phyloP scores from a whole-genome alignment of 345 rosid species.

The Angophora floribunda region DNA sequence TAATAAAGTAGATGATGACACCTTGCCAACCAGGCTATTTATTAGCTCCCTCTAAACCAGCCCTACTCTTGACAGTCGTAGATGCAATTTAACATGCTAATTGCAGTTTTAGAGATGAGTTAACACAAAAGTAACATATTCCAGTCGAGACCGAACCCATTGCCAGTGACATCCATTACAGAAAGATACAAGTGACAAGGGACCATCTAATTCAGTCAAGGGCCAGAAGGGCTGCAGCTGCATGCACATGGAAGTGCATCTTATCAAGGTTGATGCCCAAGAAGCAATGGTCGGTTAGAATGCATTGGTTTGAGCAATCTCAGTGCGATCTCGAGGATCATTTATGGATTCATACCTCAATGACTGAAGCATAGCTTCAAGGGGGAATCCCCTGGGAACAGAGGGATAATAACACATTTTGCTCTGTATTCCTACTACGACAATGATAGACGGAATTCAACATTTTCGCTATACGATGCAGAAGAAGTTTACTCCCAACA shows the following conservation, averaged over 20 bases:
- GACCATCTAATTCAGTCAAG: background rate
- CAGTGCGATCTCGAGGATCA: conserved; percentile 74
- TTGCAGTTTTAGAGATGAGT: background rate
- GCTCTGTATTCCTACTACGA: background rate
- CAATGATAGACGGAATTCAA: background rate
- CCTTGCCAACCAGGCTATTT: background rate
- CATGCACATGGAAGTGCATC: background rate
- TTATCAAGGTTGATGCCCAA: conserved; percentile 34
- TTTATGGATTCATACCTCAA: conserved; percentile 82
- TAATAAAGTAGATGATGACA: background rate
- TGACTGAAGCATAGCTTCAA: conserved; percentile 66
- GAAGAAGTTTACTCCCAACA: background rate
- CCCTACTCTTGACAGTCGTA: background rate
- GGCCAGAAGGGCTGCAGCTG: background rate
- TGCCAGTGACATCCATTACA: background rate
- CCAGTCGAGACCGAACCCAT: background rate
- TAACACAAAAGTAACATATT: background rate
- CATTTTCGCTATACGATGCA: background rate
- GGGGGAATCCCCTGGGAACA: conserved; percentile 49
- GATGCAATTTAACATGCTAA: background rate
- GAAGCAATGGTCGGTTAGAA: conserved; percentile 75
- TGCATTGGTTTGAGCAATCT: conserved; percentile 77
- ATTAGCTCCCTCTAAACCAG: background rate
- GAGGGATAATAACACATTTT: background rate
- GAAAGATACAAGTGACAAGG: background rate